These are phyloP conservation scores for Globisporangium cederbergense DNA, from an alignment of 352 stramenopile species.

Conservation along the genomic window DNA sequence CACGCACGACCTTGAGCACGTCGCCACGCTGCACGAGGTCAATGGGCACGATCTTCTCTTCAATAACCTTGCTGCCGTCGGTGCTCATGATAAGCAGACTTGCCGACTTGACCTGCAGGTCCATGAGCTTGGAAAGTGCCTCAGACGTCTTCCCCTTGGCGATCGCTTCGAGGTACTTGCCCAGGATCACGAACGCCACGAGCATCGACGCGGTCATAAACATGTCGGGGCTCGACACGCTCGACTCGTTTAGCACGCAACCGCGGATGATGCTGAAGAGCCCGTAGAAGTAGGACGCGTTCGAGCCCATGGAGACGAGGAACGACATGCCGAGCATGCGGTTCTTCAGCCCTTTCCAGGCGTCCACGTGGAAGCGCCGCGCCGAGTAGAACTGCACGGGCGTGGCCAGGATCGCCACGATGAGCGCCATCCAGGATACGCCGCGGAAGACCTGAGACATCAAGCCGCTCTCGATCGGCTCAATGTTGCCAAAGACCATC, in stretches of 20 bases:
- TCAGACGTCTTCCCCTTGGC: conserved; percentile 93
- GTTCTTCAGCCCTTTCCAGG: conserved; percentile 90
- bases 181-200: conserved; percentile 97
- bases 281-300: conserved; percentile 95
- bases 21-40: conserved; percentile 91
- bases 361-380: conserved; percentile 92
- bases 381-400: conserved; percentile 95
- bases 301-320: conserved; percentile 95
- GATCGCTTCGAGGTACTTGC: conserved; percentile 96
- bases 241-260: conserved; percentile 58
- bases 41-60: conserved; percentile 80
- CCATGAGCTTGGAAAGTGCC: conserved; percentile 94
- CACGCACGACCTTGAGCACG: conserved; percentile 92
- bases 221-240: conserved; percentile 78
- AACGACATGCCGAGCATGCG: conserved; percentile 95
- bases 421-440: conserved; percentile 71
- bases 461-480: conserved; percentile 41
- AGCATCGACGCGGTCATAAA: conserved; percentile 99
- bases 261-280: conserved; percentile 85
- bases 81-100: conserved; percentile 87
- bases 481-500: conserved; percentile 85
- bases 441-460: conserved; percentile 52
- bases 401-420: conserved; percentile 85
- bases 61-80: conserved; percentile 46
- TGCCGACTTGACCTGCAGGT: conserved; percentile 94